phyloP scores from a whole-genome alignment of 2,329 filamentous ascomycete species.

The Pyrenochaeta sp. region DNA sequence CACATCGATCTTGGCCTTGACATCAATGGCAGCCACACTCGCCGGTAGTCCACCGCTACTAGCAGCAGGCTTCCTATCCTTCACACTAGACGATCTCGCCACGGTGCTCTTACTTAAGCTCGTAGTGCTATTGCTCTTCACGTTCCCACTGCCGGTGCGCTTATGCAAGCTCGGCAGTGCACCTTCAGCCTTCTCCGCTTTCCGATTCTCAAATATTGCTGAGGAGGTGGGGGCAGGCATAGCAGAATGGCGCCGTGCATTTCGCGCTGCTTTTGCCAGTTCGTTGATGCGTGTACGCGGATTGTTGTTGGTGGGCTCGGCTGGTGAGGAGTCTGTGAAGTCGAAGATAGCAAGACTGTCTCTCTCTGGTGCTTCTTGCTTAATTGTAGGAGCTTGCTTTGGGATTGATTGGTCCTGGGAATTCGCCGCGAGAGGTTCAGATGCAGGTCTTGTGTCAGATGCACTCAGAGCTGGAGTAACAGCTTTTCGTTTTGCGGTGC shows the following conservation, averaged over 20 bases:
- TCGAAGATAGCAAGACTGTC: constrained; percentile 50
- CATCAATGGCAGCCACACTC: constrained; percentile 19
- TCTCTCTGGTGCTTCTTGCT: constrained; percentile 26
- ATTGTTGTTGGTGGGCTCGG: constrained; percentile 21
- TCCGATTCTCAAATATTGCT: constrained; percentile 16
- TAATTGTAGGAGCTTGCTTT: constrained; percentile 11
- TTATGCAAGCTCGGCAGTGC: constrained; percentile 34
- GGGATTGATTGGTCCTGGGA: constrained; percentile 4
- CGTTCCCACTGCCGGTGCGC: constrained; percentile 35
- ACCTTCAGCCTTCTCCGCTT: constrained; percentile 21
- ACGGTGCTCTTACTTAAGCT: constrained; percentile 28
- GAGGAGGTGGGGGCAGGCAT: constrained; percentile 27
- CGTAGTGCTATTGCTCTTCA: constrained; percentile 25
- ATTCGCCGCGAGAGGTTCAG: constrained; percentile 9
- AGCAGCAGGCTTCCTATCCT: constrained; percentile 23
- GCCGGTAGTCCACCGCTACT: constrained; percentile 7
- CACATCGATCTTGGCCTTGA: constrained; percentile 17
- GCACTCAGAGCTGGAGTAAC: constrained; percentile 3
- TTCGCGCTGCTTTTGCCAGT: constrained; percentile 39
- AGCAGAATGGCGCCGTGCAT: constrained; percentile 45
- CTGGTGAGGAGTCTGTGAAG: constrained; percentile 47
- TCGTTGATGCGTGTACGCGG: constrained; percentile 35
- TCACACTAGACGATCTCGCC: constrained; percentile 19
- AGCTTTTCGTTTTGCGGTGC: constrained; percentile 34
- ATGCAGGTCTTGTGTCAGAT: constrained; percentile 5